Evolutionary conservation across 805 yeast species (phyloP), one percentile per base, ranked within the genome.

Genomic region (Scheffersomyces lignosus): DNA sequence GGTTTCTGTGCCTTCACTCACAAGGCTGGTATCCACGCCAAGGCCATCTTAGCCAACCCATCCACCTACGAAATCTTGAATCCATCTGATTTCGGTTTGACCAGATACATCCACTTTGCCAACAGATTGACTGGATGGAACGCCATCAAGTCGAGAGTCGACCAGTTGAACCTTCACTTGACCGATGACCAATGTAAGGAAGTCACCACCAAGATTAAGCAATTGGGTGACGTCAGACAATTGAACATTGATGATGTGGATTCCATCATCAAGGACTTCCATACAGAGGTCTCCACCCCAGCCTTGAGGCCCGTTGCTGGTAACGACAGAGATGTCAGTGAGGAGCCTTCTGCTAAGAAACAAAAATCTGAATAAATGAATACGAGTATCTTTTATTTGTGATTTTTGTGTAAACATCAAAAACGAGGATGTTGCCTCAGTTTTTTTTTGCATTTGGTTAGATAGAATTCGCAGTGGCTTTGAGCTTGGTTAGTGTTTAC

Each of bases 1-100:
- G 82, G 82, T 14, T 77, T 77, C 69, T 76, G 81, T 66, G 81
- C 82, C 29, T 77, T 77, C 60, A 77, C 82, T 29, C 82, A 77
- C 59, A 77, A 77, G 62, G 82, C 82, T 15, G 82, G 82, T 58
- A 75, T 77, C 45, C 82, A 77, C 44, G 81, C 82, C 39, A 75
- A 77, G 58, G 81, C 81, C 33, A 77, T 77, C 39, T 68, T 77
- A 47, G 81, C 82, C 34, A 77, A 77, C 60, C 82, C 82, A 33
- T 73, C 80, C n/a, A 77, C 81, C 9, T 77, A 77, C 54, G 82
- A 77, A 60, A 77, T 77, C 52, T 66, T 77, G 54, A 71, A 73
- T 48, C 82, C 82, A 22, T 58, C 68, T 16, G 82, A 77, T 57
- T 77, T 77, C 51, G 82, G 82, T 40, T 66, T 77, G 50, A 72